A percentile compares a stretch with the other conserved stretches of the same genome.
Conservation (phyloP, 768 basidiomycete genomes). For the Naganishia onofrii region DNA sequence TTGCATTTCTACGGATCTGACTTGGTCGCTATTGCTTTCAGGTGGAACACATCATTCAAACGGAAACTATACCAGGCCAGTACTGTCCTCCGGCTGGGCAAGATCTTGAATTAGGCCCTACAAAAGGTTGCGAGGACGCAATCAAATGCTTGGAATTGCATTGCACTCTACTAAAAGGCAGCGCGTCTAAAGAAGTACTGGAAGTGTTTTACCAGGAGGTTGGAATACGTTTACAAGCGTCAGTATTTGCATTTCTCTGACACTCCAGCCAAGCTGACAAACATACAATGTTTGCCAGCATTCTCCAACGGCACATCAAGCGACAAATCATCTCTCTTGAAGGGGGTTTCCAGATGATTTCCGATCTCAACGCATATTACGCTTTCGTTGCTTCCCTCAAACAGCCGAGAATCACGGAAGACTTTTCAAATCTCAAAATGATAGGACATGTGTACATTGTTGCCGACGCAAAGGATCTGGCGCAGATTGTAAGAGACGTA, state of each 20-base stretch:
- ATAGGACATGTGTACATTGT: constrained; percentile 94
- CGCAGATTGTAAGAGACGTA: constrained; percentile 91
- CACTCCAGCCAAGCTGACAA: not conserved
- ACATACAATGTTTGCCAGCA: constrained; percentile 57
- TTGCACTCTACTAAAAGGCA: constrained; percentile 84
- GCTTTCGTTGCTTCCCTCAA: constrained; percentile 81
- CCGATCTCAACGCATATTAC: constrained; percentile 92
- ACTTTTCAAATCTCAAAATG: constrained; percentile 95
- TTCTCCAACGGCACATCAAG: constrained; percentile 94
- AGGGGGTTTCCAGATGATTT: constrained; percentile 93
- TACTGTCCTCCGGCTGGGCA: constrained; percentile 85
- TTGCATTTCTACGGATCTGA: too few relatives aligned
- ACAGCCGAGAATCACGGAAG: constrained; percentile 75
- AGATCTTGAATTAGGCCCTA: constrained; percentile 77
- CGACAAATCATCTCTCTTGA: constrained; percentile 90
- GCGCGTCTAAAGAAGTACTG: constrained; percentile 89
- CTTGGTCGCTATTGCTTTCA: too few relatives aligned
- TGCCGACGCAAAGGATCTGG: constrained; percentile 91
- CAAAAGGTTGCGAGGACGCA: constrained; percentile 81
- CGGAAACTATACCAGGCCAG: constrained; percentile 75
- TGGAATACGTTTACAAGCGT: constrained; percentile 82
- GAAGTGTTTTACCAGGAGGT: constrained; percentile 99
- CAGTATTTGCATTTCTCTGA: constrained; percentile 44
- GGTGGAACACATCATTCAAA: constrained; percentile 90
- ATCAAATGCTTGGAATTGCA: constrained; percentile 86